Conservation (phyloP, 768 basidiomycete species). For the Trametes maxima region DNA sequence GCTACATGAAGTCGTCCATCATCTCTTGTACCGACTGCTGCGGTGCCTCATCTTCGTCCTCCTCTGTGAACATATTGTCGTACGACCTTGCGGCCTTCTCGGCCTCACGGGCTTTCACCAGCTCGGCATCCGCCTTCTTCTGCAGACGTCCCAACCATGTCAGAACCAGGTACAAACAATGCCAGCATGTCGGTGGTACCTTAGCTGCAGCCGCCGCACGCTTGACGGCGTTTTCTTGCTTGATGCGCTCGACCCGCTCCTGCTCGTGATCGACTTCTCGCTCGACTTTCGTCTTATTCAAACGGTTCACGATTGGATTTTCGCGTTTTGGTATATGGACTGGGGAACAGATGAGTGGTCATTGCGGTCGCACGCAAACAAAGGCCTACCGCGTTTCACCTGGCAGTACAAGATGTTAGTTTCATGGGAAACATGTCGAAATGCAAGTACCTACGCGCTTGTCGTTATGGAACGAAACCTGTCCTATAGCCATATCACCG, state of each 20-base stretch:
- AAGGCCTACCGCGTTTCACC: conserved; percentile 74
- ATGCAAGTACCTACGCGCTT: conserved; percentile 56
- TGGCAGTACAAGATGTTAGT: conserved; percentile 30
- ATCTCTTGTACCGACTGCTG: conserved; percentile 70
- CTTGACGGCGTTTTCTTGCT: conserved; percentile 67
- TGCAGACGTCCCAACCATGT: conserved; percentile 32
- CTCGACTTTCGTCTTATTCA: conserved; percentile 92
- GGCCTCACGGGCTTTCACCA: conserved; percentile 75
- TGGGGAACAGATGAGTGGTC: conserved; percentile 30
- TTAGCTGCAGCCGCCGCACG: conserved; percentile 65
- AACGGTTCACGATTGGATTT: conserved; percentile 86
- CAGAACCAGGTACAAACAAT: not conserved
- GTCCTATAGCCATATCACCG: conserved; percentile 96
- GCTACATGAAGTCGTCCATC: conserved; percentile 87
- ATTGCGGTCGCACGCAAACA: not conserved
- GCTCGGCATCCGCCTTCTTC: conserved; percentile 80
- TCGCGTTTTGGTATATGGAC: conserved; percentile 82
- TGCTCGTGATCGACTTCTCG: conserved; percentile 88
- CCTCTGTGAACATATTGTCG: conserved; percentile 72
- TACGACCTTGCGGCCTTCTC: conserved; percentile 91
- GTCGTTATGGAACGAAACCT: conserved; percentile 93
- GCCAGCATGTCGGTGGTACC: conserved; percentile 42
- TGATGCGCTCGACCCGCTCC: conserved; percentile 80
- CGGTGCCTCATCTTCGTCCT: conserved; percentile 49
- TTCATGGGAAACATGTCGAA: not conserved